phyloP scores from a whole-genome alignment of 2,329 filamentous ascomycete genomes.

The Pseudohalonectria lignicola region DNA sequence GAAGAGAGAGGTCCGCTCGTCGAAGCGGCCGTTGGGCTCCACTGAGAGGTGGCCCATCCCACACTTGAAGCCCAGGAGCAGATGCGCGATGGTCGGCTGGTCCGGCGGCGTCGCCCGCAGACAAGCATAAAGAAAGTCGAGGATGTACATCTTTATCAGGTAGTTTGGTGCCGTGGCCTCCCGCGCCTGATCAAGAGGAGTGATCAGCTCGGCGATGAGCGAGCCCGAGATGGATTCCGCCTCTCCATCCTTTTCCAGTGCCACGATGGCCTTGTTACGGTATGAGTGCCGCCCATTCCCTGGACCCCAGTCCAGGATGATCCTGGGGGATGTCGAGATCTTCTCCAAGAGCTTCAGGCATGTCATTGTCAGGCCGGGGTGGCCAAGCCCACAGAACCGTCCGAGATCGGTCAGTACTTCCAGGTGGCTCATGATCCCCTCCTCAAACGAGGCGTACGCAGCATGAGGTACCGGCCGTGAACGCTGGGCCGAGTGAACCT shows the following conservation, averaged over 20 bases:
- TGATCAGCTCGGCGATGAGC: constrained; percentile 57
- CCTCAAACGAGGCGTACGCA: constrained; percentile 81
- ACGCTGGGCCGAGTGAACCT: constrained; percentile 49
- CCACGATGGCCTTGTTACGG: constrained; percentile 76
- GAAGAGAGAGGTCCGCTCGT: constrained; percentile 64
- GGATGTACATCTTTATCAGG: constrained; percentile 69
- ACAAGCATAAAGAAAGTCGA: constrained; percentile 78
- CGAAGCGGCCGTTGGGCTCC: constrained; percentile 58
- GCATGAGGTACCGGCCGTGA: constrained; percentile 57
- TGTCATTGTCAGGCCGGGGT: constrained; percentile 67
- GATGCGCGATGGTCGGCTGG: constrained; percentile 78
- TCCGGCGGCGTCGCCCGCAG: constrained; percentile 63
- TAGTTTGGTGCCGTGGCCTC: constrained; percentile 63
- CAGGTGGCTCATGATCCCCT: constrained; percentile 75
- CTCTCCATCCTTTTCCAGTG: constrained; percentile 73
- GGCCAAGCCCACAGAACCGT: constrained; percentile 74
- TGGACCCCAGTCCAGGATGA: constrained; percentile 58
- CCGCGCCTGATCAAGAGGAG: constrained; percentile 61
- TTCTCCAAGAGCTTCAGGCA: constrained; percentile 78
- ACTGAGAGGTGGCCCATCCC: constrained; percentile 59
- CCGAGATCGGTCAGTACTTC: constrained; percentile 72
- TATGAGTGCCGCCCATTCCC: constrained; percentile 51
- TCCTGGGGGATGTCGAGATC: constrained; percentile 71
- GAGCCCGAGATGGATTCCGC: constrained; percentile 68
- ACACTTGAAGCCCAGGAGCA: constrained; percentile 80